Conservation (phyloP, 495 filamentous ascomycete species). For the Penicillium robsamsonii region DNA sequence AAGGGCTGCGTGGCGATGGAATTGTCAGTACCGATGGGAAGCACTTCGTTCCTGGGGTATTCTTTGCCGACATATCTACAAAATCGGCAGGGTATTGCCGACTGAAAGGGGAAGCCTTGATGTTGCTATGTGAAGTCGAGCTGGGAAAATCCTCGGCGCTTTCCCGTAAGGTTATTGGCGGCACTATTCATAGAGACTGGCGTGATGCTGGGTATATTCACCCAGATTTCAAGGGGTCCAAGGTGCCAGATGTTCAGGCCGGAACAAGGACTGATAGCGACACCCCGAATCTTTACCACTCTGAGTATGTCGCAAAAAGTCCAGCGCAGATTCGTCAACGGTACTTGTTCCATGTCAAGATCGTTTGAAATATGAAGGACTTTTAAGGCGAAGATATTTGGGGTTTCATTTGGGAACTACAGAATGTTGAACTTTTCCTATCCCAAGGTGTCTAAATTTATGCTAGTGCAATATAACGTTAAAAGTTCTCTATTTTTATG, state of each 20-base stretch:
- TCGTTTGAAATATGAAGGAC: background rate
- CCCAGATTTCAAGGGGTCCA: slow-evolving; percentile 9
- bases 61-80: slow-evolving; percentile 18
- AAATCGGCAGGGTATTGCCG: slow-evolving; percentile 13
- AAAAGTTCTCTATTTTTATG: background rate
- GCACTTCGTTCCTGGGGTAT: slow-evolving; percentile 10
- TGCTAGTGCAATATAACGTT: background rate
- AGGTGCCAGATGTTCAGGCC: slow-evolving; percentile 12
- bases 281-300: slow-evolving; percentile 1
- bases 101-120: background rate
- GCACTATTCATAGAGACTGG: slow-evolving; percentile 1
- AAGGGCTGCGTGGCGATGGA: slow-evolving; percentile 56
- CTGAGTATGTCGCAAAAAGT: slow-evolving; percentile 66
- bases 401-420: background rate
- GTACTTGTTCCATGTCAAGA: slow-evolving; percentile 63
- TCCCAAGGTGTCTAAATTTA: background rate
- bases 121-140: slow-evolving; percentile 24
- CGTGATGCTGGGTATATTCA: slow-evolving; percentile 14
- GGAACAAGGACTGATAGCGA: background rate
- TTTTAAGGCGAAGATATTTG: background rate
- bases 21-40: background rate
- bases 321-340: slow-evolving; percentile 66
- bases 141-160: background rate
- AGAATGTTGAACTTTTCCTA: background rate
- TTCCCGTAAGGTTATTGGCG: background rate